A percentile compares a stretch with the other conserved stretches of the same genome.
These are phyloP conservation scores for Syncephalis plumigaleata DNA, from an alignment of 371 early-diverging fungal species.

Conservation along the genomic window DNA sequence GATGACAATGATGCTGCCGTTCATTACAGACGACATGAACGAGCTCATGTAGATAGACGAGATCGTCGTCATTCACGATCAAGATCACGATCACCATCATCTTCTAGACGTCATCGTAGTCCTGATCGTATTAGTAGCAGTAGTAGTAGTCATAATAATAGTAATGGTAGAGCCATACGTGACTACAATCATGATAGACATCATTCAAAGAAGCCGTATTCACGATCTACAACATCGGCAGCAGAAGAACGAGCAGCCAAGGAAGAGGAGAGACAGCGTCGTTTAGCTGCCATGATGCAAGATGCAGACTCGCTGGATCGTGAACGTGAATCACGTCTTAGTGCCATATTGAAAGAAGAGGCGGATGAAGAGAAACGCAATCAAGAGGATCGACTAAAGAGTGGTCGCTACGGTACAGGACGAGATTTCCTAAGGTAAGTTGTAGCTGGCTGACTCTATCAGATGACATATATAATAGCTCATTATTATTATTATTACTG, in stretches of 20 bases:
- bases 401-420: too few relatives aligned
- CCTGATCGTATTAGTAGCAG: too few relatives aligned
- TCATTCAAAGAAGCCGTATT: too few relatives aligned
- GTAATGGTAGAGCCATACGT: too few relatives aligned
- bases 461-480: too few relatives aligned
- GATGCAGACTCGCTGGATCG: too few relatives aligned
- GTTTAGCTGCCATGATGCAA: not conserved
- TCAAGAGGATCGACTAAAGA: not conserved
- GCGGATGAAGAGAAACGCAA: constrained; percentile 5
- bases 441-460: too few relatives aligned
- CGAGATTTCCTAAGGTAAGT: too few relatives aligned
- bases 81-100: constrained; percentile 10
- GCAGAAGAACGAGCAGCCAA: constrained; percentile 4
- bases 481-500: too few relatives aligned
- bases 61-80: constrained; percentile 5
- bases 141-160: too few relatives aligned
- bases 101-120: not conserved
- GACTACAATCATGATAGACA: not conserved
- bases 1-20: too few relatives aligned
- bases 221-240: constrained; percentile 3
- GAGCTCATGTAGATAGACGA: constrained; percentile 4
- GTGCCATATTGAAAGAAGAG: constrained; percentile 12
- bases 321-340: not conserved
- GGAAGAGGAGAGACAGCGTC: constrained; percentile 10
- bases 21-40: too few relatives aligned